Evolutionary conservation across 2,329 filamentous ascomycete genomes (phyloP).

Genomic region (Gremmenia infestans): DNA sequence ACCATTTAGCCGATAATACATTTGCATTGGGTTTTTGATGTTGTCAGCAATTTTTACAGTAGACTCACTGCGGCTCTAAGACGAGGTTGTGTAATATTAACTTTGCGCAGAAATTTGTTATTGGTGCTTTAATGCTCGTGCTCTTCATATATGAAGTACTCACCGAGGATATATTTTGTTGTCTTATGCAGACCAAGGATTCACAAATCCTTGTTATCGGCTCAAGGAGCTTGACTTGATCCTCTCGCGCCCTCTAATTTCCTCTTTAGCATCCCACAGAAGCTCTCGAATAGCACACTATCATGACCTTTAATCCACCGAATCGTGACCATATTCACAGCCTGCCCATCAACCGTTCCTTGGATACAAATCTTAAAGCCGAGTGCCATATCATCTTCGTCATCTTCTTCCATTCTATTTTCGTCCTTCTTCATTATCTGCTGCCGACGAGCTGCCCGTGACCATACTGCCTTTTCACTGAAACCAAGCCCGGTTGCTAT

Average conservation of each 20-base stretch:
- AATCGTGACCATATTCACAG: conserved; percentile 45
- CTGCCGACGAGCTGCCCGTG: conserved; percentile 32
- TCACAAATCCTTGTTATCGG: not conserved
- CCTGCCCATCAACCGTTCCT: conserved; percentile 32
- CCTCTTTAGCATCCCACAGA: conserved; percentile 72
- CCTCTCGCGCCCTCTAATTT: conserved; percentile 32
- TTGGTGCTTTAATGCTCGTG: too few species aligned
- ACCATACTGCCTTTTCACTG: conserved; percentile 32
- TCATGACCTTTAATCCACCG: conserved; percentile 76
- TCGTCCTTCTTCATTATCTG: conserved; percentile 29
- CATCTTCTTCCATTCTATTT: conserved; percentile 28
- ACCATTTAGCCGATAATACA: not conserved
- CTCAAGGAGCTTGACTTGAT: not conserved
- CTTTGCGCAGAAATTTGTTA: too few species aligned
- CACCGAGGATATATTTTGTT: too few species aligned
- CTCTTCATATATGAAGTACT: too few species aligned
- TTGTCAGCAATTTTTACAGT: too few species aligned
- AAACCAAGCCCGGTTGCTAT: conserved; percentile 26
- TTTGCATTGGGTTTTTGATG: too few species aligned
- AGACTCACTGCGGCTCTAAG: too few species aligned
- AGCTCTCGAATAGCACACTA: conserved; percentile 74
- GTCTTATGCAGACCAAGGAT: not conserved
- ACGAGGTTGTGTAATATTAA: too few species aligned
- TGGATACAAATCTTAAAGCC: conserved; percentile 54
- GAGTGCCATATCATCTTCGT: conserved; percentile 41